phyloP scores from a whole-genome alignment of 805 yeast species.

The Lachancea thermotolerans region DNA sequence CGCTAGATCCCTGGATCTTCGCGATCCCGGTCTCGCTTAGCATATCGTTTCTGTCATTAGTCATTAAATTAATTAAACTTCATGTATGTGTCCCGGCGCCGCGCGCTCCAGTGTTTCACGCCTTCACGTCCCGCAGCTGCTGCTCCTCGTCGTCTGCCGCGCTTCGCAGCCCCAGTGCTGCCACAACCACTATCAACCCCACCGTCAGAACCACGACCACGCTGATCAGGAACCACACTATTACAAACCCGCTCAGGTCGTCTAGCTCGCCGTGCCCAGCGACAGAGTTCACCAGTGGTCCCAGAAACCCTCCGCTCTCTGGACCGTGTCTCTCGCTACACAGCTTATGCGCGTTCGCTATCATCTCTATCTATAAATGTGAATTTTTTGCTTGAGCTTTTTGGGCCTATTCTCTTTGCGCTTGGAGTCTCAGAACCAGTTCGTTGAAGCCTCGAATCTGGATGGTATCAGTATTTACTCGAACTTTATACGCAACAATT shows the following conservation, averaged over 20 bases:
- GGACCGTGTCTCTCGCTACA: constrained; percentile 7
- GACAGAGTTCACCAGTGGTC: constrained; percentile 3
- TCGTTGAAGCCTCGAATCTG: too few species aligned
- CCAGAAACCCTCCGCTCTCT: constrained; percentile 2
- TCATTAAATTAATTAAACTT: neutral
- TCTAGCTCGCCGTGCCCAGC: constrained; percentile 4
- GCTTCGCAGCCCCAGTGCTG: constrained; percentile 3
- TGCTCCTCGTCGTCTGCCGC: constrained; percentile 2
- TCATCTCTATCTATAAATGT: neutral
- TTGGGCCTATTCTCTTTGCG: too few species aligned
- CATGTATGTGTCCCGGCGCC: neutral
- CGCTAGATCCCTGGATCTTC: neutral
- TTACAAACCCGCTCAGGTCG: constrained; percentile 4
- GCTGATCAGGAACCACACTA: constrained; percentile 9
- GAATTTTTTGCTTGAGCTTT: neutral
- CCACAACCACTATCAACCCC: constrained; percentile 3
- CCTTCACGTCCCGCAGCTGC: neutral
- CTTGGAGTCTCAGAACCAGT: too few species aligned
- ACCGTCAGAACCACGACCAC: constrained; percentile 5
- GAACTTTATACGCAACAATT: too few species aligned
- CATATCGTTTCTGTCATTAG: neutral
- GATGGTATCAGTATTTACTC: too few species aligned
- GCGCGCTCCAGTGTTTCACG: neutral
- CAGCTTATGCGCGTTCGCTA: neutral
- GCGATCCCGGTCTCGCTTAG: neutral